Conservation (phyloP, 140 eudicot genomes). For the Anethum foeniculum region DNA sequence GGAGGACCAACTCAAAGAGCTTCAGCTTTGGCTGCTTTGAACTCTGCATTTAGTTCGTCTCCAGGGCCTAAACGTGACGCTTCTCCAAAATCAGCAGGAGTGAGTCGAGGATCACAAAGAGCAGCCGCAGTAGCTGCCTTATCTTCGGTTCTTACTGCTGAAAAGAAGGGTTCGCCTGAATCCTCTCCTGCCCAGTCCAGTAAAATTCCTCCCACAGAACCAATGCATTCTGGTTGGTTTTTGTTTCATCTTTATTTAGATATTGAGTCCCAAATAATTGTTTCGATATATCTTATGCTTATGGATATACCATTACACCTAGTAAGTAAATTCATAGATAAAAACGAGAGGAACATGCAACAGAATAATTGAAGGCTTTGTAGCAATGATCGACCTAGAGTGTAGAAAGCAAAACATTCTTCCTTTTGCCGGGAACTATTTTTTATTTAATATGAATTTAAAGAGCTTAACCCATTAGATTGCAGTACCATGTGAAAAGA, state of each 20-base stretch:
- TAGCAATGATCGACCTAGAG: not conserved
- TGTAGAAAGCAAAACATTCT: not conserved
- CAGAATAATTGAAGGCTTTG: not conserved
- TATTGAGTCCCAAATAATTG: not conserved
- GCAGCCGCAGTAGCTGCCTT: constrained; percentile 99
- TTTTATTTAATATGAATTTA: not conserved
- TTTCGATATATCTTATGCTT: not conserved
- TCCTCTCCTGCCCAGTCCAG: constrained; percentile 59
- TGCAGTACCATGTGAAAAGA: not conserved
- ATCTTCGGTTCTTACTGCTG: constrained; percentile 91
- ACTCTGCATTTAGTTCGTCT: constrained; percentile 72
- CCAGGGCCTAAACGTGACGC: constrained; percentile 37
- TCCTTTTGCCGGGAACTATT: not conserved
- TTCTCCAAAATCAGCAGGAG: constrained; percentile 46
- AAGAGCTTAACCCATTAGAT: not conserved
- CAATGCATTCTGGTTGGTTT: constrained; percentile 32
- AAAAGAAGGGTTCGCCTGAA: constrained; percentile 57
- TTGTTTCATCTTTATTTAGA: not conserved
- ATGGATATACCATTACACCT: not conserved
- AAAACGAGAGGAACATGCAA: not conserved
- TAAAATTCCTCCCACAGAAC: constrained; percentile 42
- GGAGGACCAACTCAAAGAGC: constrained; percentile 98
- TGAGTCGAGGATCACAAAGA: constrained; percentile 72
- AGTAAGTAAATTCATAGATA: not conserved
- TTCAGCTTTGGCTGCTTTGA: constrained; percentile 83